Evolutionary conservation across 2,329 filamentous ascomycete genomes (phyloP).

Genomic region (Canariomyces notabilis): DNA sequence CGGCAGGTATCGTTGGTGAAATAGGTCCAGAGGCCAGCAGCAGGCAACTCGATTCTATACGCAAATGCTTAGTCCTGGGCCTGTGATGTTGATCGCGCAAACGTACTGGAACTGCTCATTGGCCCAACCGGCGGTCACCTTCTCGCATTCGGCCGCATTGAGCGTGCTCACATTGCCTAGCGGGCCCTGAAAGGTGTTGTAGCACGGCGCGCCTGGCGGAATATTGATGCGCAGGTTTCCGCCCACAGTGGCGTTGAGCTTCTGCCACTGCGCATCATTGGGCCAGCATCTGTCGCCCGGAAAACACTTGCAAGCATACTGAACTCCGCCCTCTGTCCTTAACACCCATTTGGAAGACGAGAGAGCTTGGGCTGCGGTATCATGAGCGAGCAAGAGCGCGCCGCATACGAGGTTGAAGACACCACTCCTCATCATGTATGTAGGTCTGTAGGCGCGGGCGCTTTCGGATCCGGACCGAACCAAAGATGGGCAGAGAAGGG

Average conservation of each 20-base stretch:
- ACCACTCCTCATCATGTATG: constrained; percentile 16
- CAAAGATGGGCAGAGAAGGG: background rate
- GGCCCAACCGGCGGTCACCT: constrained; percentile 28
- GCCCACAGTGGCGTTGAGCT: constrained; percentile 32
- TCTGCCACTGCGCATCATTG: constrained; percentile 18
- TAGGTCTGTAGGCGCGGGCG: constrained; percentile 1
- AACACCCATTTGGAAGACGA: constrained; percentile 12
- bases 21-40: constrained; percentile 37
- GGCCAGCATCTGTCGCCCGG: constrained; percentile 27
- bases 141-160: constrained; percentile 32
- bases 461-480: background rate
- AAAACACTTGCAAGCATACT: constrained; percentile 28
- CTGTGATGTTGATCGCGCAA: rapidly evolving
- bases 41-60: constrained; percentile 20
- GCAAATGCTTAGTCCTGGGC: background rate
- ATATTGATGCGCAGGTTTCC: constrained; percentile 33
- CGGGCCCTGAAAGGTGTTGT: constrained; percentile 35
- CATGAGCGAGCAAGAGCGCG: constrained; percentile 15
- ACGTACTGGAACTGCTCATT: constrained; percentile 37
- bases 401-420: constrained; percentile 13
- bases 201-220: constrained; percentile 31
- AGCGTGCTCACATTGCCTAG: constrained; percentile 34
- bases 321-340: constrained; percentile 15
- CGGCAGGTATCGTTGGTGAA: constrained; percentile 40
- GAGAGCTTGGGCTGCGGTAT: background rate